Evolutionary conservation across 371 early-diverging fungal genomes (phyloP).

Genomic region (Mortierella sp.): DNA sequence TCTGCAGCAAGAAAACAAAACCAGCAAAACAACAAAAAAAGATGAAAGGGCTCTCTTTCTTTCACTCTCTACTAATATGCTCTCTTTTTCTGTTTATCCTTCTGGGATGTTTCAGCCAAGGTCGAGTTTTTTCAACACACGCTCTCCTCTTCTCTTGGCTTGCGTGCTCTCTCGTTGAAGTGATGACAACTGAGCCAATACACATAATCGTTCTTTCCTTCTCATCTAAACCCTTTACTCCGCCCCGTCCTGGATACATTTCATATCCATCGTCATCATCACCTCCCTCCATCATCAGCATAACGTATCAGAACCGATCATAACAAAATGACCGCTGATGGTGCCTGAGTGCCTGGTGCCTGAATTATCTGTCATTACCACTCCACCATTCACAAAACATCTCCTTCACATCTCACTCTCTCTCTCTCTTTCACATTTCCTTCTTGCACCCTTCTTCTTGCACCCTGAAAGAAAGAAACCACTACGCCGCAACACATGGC

Average conservation of each 20-base stretch:
- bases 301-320: no score
- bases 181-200: not conserved
- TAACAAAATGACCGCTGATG: no score
- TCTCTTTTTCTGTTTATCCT: constrained; percentile 11
- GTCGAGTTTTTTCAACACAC: not conserved
- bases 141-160: not conserved
- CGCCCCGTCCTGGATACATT: not conserved
- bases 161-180: not conserved
- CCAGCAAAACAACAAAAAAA: no score
- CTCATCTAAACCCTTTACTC: not conserved
- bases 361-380: not conserved
- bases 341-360: not conserved
- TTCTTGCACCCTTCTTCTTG: not conserved
- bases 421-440: not conserved
- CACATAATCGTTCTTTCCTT: not conserved
- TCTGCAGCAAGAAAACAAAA: no score
- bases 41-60: not conserved
- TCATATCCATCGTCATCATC: not conserved
- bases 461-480: no score
- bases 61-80: not conserved
- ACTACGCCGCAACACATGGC: not conserved
- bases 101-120: constrained; percentile 12
- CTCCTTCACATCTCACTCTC: not conserved
- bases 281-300: not conserved
- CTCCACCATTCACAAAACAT: not conserved